Evolutionary conservation across 441 rosid genomes (phyloP).

Genomic region (Monsonia emarginata): DNA sequence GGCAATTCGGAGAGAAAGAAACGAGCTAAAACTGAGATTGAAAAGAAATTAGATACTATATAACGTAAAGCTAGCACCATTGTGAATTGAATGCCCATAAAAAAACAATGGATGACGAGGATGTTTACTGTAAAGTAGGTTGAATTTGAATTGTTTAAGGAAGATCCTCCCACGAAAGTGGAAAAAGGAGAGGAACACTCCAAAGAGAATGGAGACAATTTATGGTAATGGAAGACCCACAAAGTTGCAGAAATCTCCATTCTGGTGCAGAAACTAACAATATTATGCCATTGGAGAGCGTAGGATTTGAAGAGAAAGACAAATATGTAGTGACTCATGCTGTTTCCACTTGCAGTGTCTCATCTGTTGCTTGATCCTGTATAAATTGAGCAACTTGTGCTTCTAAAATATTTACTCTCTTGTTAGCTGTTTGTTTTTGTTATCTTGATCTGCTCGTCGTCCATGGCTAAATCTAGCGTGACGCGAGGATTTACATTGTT

Average conservation of each 20-base stretch:
- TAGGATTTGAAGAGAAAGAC: neutral
- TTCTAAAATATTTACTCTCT: neutral
- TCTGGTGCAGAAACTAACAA: neutral
- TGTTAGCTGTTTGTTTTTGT: too few relatives aligned
- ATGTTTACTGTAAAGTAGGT: neutral
- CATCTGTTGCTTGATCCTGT: neutral
- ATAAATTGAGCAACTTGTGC: neutral
- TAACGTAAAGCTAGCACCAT: too few relatives aligned
- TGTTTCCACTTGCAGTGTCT: neutral
- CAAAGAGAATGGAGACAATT: neutral
- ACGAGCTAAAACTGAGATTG: too few relatives aligned
- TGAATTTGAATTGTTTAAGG: neutral
- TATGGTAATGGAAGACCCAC: neutral
- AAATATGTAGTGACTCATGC: neutral
- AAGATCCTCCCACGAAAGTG: neutral
- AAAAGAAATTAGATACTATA: too few relatives aligned
- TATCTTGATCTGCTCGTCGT: neutral
- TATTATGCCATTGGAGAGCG: neutral
- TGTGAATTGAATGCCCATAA: too few relatives aligned
- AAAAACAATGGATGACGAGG: too few relatives aligned
- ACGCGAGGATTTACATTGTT: neutral
- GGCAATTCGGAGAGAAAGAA: neutral
- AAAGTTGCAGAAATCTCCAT: neutral
- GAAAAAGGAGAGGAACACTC: neutral
- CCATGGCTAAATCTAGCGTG: neutral